Evolutionary conservation across 768 basidiomycete genomes (phyloP).

Genomic region (Amanita phalloides): DNA sequence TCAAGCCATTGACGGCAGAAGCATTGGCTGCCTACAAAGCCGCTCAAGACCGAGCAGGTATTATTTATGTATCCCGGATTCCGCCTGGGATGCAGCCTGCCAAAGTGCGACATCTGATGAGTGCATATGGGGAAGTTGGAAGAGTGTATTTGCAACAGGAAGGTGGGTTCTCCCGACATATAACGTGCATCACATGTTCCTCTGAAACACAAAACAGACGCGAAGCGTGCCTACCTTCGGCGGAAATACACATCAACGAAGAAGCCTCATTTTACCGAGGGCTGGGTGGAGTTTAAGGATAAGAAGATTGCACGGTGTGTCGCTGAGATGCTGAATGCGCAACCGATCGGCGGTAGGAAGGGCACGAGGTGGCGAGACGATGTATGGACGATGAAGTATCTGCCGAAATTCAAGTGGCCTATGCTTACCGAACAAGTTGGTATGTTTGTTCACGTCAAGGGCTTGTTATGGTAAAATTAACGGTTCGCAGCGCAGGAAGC

Average conservation of each 20-base stretch:
- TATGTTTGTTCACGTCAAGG: conserved; percentile 28
- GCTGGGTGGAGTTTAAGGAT: conserved; percentile 97
- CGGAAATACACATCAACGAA: conserved; percentile 75
- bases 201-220: conserved; percentile 34
- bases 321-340: conserved; percentile 93
- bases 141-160: conserved; percentile 91
- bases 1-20: conserved; percentile 68
- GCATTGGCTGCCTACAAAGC: conserved; percentile 67
- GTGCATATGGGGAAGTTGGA: conserved; percentile 80
- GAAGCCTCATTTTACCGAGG: conserved; percentile 86
- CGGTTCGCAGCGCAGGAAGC: conserved; percentile 73
- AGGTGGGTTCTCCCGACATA: conserved; percentile 35
- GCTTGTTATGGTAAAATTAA: not conserved
- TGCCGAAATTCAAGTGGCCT: conserved; percentile 97
- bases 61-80: conserved; percentile 91
- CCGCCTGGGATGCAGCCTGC: conserved; percentile 97
- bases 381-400: conserved; percentile 99
- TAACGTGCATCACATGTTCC: not conserved
- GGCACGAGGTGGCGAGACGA: conserved; percentile 89
- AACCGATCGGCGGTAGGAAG: conserved; percentile 91
- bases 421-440: conserved; percentile 99
- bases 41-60: conserved; percentile 67
- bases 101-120: conserved; percentile 92
- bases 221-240: conserved; percentile 79
- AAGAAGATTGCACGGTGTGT: conserved; percentile 84